Conservation (phyloP, 2,329 filamentous ascomycete species). For the Colletotrichum siamense region DNA sequence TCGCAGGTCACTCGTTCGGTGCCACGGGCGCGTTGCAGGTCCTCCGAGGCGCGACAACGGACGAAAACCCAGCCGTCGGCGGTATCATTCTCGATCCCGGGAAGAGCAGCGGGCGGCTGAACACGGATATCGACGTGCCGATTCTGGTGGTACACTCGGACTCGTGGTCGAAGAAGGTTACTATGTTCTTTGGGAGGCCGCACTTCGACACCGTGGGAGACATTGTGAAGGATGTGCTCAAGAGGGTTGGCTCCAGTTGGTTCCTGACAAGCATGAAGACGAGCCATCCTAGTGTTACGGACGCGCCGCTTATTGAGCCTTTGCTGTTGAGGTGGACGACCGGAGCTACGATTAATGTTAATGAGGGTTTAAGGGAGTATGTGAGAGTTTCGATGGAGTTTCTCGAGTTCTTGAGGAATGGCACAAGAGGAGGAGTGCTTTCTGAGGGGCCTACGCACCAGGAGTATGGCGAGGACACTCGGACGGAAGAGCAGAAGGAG, state of each 20-base stretch:
- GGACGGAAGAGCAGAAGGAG: constrained; percentile 35
- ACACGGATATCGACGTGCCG: constrained; percentile 62
- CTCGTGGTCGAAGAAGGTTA: constrained; percentile 64
- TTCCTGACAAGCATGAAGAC: constrained; percentile 61
- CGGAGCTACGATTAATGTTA: constrained; percentile 62
- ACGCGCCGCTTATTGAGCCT: constrained; percentile 70
- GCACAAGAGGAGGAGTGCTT: constrained; percentile 52
- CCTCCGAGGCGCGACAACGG: constrained; percentile 39
- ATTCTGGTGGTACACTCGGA: constrained; percentile 68
- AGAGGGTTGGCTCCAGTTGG: constrained; percentile 51
- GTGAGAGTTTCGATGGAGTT: constrained; percentile 65
- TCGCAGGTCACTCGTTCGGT: constrained; percentile 71
- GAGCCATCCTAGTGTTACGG: constrained; percentile 68
- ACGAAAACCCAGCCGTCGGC: constrained; percentile 59
- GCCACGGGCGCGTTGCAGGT: constrained; percentile 68
- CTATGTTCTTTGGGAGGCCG: constrained; percentile 65
- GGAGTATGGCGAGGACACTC: constrained; percentile 43
- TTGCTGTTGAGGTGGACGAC: constrained; percentile 66
- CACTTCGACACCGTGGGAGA: constrained; percentile 69
- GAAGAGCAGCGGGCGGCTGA: constrained; percentile 67
- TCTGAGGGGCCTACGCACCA: constrained; percentile 52
- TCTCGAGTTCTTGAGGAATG: constrained; percentile 50
- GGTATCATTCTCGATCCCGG: constrained; percentile 71
- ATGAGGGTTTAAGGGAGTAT: constrained; percentile 63
- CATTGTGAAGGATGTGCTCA: constrained; percentile 44